Evolutionary conservation across 2,329 filamentous ascomycete genomes (phyloP).

Genomic region (Microthyrium microscopicum): DNA sequence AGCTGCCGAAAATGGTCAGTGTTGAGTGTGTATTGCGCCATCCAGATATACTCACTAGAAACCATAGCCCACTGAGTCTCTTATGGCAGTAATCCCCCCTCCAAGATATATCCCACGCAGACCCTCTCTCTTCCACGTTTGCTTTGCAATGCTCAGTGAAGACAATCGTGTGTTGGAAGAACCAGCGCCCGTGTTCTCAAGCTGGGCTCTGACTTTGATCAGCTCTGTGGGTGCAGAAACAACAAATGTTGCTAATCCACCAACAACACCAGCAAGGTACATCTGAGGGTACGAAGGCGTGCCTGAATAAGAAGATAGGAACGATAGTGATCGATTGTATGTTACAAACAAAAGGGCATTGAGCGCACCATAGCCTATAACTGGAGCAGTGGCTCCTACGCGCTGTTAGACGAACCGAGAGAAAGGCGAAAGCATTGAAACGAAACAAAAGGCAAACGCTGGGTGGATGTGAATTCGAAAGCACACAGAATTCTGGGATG

Average conservation of each 20-base stretch:
- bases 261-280: conserved; percentile 64
- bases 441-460: not conserved
- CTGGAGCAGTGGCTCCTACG: conserved; percentile 65
- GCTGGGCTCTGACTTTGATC: conserved; percentile 75
- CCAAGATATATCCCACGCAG: conserved; percentile 64
- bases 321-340: conserved; percentile 67
- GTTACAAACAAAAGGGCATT: conserved; percentile 81
- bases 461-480: not conserved
- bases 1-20: too few relatives aligned
- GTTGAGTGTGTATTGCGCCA: too few relatives aligned
- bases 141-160: conserved; percentile 46
- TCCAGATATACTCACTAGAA: too few relatives aligned
- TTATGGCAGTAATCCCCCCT: conserved; percentile 61
- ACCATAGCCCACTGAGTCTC: conserved; percentile 85
- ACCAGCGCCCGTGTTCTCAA: conserved; percentile 19
- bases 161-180: conserved; percentile 11
- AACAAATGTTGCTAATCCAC: conserved; percentile 71
- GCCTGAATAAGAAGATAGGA: conserved; percentile 39
- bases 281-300: conserved; percentile 30
- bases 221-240: conserved; percentile 81
- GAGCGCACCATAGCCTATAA: conserved; percentile 77
- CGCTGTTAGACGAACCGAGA: conserved; percentile 10
- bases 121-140: conserved; percentile 41
- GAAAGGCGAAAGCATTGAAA: not conserved
- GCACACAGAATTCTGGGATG: too few relatives aligned